Evolutionary conservation across 306 rosid genomes (phyloP), one percentile per base, ranked within the genome.

Genomic region (Macrotyloma uniflorum): DNA sequence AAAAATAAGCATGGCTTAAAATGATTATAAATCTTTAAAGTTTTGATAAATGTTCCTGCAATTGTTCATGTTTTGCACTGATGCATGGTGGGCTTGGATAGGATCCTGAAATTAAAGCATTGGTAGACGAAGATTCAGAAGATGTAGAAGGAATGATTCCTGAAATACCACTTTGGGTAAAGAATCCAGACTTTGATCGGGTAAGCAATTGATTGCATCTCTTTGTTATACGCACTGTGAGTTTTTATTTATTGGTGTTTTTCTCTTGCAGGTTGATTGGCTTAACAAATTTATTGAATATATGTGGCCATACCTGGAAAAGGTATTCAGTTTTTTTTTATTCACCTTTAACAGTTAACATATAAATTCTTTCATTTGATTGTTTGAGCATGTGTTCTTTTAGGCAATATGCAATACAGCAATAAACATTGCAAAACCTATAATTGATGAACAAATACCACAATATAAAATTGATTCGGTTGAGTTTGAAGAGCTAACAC

Each of bases 301-400:
- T 51, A 92, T 94, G 97, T 94, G 98, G 97, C 98, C 98, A n/a
- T 90, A 85, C 77, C 97, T 94, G 14, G 89, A 94, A 79, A 94
- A 92, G 98, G 98, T 94, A 62, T 10, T 7, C 32, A 5, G 2
- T 26, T 26, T 26, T 26, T 0, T 1, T 57, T 8, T n/a, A 14
- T 13, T 33, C 13, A 46, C 5, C 14, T 20, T 77, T 15, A 35
- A 55, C 26, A 23, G 9, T 15, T 36, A 50, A 28, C 28, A n/a
- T 70, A 10, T 18, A 23, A 3, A 0, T 5, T 47, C 12, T 38
- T 40, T 40, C 11, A 10, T 40, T 26, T 72, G 9, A 23, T 35
- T 57, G 24, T 66, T 77, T 36, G 16, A 50, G 59, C 78, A 2
- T 59, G 26, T 0, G 8, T 19, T 51, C 14, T 0, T 9, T 11